Evolutionary conservation across 2,329 filamentous ascomycete genomes (phyloP), one percentile per base, ranked within the genome.

Genomic region (Colletotrichum gloeosporioides): DNA sequence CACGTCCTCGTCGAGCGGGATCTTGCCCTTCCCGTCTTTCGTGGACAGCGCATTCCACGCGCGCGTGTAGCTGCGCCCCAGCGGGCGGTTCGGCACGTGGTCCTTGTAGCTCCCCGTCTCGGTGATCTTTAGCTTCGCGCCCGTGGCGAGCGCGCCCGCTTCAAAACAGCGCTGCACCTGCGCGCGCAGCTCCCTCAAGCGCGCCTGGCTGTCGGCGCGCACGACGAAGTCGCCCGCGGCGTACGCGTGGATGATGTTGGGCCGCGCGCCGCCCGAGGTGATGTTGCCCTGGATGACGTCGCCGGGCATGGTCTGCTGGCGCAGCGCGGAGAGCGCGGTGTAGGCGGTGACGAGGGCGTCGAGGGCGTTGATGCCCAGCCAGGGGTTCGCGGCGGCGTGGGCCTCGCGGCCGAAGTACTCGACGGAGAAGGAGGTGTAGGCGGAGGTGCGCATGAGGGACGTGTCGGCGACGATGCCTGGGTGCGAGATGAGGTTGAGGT

Each of bases 311-410:
- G 90, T 86, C 80, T 92, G 91, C 80, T 92, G 90, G 1, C 91
- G 87, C 8, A 92, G 83, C 1, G 90, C 84, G 0, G 88, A 87
- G 6, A 92, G 81, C 59, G 84, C 84, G 69, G 86, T 87, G 78
- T 89, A 89, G 0, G 85, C 87, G 0, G 86, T 84, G 4, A 92
- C 84, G 27, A 91, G 79, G 1, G 90, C 90, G 78, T 93, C 91
- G 0, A 92, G 86, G 0, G 91, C 91, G 79, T 93, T 92, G 78
- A 90, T 86, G 0, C 91, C 91, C 7, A 90, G 85, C 90, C 90
- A 92, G 0, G 90, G 91, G n/a, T 85, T 88, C 4, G 88, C 87
- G 1, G 88, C 90, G 0, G 90, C 90, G 77, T 92, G 91, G 0
- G 91, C 90, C 71, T 88, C 88, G 67, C 86, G 87, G 2, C 91